A percentile compares a stretch with the other conserved stretches of the same genome.
Evolutionary conservation across 78 protist genomes (phyloP).

Genomic region (Goniomonas avonlea): DNA sequence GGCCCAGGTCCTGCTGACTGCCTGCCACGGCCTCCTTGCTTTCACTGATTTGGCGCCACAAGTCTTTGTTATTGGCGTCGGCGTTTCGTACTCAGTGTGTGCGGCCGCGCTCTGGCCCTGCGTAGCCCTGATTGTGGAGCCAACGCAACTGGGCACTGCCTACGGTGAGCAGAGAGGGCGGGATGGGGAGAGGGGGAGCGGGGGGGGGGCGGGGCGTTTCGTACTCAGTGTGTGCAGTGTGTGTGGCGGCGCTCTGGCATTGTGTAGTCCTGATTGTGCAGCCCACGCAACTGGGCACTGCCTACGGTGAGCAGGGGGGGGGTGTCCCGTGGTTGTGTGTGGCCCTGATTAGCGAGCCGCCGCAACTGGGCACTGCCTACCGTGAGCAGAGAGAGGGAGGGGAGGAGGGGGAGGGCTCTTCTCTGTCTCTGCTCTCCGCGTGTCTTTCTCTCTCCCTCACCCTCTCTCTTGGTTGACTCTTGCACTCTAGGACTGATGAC

Average conservation of each 20-base stretch:
- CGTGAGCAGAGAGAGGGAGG: no score
- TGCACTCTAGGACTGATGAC: no score
- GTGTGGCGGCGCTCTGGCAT: slow-evolving; percentile 32
- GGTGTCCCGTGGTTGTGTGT: slow-evolving; percentile 31
- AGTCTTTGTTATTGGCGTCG: neutral
- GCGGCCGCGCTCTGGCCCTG: slow-evolving; percentile 36
- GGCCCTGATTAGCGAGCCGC: neutral
- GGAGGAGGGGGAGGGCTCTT: no score
- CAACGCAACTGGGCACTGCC: neutral
- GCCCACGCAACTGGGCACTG: neutral
- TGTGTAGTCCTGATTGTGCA: neutral
- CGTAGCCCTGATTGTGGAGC: neutral
- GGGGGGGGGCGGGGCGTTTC: no score
- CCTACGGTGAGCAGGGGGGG: no score
- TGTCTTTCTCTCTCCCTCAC: no score
- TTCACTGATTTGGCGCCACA: neutral
- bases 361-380: slow-evolving; percentile 14
- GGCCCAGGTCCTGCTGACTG: no score
- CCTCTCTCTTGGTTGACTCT: no score
- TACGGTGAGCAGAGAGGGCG: no score
- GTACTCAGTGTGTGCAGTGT: slow-evolving; percentile 30
- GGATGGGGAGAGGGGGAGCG: no score
- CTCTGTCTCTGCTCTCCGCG: no score
- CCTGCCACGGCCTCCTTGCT: no score
- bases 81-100: slow-evolving; percentile 20